Percentiles rank a stretch among this genome's conserved stretches.
phyloP scores from a whole-genome alignment of 257 asterid genomes.

The Lavandula angustifolia region DNA sequence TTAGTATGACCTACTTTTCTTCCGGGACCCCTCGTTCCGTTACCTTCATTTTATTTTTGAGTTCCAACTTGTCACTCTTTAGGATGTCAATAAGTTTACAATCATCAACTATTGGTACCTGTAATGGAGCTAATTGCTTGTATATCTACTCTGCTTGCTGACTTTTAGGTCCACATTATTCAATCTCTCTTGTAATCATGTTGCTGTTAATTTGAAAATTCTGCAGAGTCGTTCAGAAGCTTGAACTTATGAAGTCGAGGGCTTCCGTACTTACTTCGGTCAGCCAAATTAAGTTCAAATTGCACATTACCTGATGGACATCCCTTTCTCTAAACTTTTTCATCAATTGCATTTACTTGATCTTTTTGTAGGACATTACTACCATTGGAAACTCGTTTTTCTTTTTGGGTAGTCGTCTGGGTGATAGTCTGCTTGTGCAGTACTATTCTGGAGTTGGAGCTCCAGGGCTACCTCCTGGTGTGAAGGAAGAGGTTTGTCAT shows the following conservation, averaged over 20 bases:
- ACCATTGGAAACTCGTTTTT: conserved; percentile 85
- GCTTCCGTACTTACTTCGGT: conserved; percentile 98
- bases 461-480: conserved; percentile 58
- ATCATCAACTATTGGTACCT: conserved; percentile 16
- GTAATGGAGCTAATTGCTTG: conserved; percentile 15
- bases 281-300: conserved; percentile 40
- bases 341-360: conserved; percentile 22
- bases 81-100: conserved; percentile 6
- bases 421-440: conserved; percentile 97
- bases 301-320: conserved; percentile 25
- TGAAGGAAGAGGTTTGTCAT: conserved; percentile 81
- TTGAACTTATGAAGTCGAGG: conserved; percentile 91
- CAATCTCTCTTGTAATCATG: not conserved
- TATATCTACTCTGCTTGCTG: conserved; percentile 6
- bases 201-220: conserved; percentile 18
- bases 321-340: not conserved
- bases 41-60: too few relatives aligned
- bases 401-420: conserved; percentile 95
- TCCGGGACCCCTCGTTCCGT: not conserved
- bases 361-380: conserved; percentile 62
- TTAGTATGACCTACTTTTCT: not conserved
- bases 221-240: conserved; percentile 90
- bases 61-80: not conserved
- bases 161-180: conserved; percentile 10
- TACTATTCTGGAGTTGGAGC: conserved; percentile 76